Conservation (phyloP, 495 filamentous ascomycete species). For the Lindgomyces ingoldianus region DNA sequence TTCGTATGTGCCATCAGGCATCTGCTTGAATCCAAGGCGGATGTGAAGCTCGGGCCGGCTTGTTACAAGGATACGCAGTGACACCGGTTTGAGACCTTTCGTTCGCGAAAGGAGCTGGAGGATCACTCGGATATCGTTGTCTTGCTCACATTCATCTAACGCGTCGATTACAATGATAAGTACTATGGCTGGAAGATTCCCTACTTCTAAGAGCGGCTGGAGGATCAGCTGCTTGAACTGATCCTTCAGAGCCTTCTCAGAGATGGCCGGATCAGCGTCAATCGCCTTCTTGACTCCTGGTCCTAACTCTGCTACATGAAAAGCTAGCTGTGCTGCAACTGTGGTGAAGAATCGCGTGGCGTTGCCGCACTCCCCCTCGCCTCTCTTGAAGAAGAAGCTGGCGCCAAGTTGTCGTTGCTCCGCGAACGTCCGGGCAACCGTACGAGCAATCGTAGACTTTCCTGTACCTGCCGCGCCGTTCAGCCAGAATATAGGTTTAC, state of each 20-base stretch:
- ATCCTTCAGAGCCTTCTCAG: slow-evolving; percentile 23
- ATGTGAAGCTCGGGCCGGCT: too few species aligned
- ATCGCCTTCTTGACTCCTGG: slow-evolving; percentile 15
- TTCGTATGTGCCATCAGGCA: too few species aligned
- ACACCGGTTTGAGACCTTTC: too few species aligned
- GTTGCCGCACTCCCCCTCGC: slow-evolving; percentile 27
- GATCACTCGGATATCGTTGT: too few species aligned
- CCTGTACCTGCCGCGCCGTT: too few species aligned
- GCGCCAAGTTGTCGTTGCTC: slow-evolving; percentile 9
- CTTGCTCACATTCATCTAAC: too few species aligned
- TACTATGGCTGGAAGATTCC: not conserved
- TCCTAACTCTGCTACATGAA: slow-evolving; percentile 16
- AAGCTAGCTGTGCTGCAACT: slow-evolving; percentile 18
- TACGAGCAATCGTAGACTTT: slow-evolving; percentile 14
- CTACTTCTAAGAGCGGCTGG: slow-evolving; percentile 23
- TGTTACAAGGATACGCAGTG: too few species aligned
- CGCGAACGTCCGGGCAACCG: slow-evolving; percentile 8
- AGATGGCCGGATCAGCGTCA: slow-evolving; percentile 22
- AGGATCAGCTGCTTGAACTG: slow-evolving; percentile 24
- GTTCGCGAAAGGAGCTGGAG: too few species aligned
- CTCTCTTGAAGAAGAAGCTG: too few species aligned
- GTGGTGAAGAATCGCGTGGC: slow-evolving; percentile 34
- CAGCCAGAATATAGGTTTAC: slow-evolving; percentile 42
- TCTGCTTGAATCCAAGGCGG: too few species aligned
- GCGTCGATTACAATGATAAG: slow-evolving; percentile 42